These are phyloP conservation scores for Odontarrhena argentea DNA, from an alignment of 345 rosid species.

Conservation along the genomic window DNA sequence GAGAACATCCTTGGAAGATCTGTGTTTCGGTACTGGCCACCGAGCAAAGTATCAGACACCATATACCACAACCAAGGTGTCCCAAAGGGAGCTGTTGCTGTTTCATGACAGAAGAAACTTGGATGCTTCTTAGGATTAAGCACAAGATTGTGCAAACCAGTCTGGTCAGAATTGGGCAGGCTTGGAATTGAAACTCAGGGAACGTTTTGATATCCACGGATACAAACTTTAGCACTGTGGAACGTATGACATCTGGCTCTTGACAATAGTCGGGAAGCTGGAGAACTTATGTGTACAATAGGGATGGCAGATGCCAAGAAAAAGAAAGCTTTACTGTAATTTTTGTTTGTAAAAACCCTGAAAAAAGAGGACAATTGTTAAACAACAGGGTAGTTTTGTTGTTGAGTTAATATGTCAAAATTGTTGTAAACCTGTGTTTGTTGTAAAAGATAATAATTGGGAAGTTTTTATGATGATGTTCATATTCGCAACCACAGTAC, in stretches of 20 bases:
- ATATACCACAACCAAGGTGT: conserved; percentile 45
- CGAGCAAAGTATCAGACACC: conserved; percentile 71
- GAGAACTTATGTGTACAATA: conserved; percentile 22
- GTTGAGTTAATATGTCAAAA: background rate
- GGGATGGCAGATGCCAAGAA: conserved; percentile 22
- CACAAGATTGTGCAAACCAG: conserved; percentile 37
- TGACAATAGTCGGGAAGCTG: conserved; percentile 7
- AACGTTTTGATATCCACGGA: conserved; percentile 20
- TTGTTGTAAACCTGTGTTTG: background rate
- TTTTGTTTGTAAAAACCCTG: conserved; percentile 32
- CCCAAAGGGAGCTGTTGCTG: conserved; percentile 43
- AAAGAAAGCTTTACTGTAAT: background rate
- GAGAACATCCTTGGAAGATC: conserved; percentile 69
- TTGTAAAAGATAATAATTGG: background rate
- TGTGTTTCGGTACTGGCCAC: conserved; percentile 80
- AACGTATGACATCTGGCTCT: conserved; percentile 28
- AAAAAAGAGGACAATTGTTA: background rate
- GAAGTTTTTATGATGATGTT: too few species aligned
- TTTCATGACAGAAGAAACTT: conserved; percentile 49
- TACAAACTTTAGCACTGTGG: conserved; percentile 19
- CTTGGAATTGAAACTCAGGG: conserved; percentile 16
- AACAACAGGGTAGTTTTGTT: background rate
- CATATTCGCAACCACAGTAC: too few species aligned
- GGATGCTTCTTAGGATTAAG: conserved; percentile 33
- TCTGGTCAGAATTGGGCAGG: conserved; percentile 29